Conservation (phyloP, 1,284 basidiomycete species). For the Fistulina hepatica region DNA sequence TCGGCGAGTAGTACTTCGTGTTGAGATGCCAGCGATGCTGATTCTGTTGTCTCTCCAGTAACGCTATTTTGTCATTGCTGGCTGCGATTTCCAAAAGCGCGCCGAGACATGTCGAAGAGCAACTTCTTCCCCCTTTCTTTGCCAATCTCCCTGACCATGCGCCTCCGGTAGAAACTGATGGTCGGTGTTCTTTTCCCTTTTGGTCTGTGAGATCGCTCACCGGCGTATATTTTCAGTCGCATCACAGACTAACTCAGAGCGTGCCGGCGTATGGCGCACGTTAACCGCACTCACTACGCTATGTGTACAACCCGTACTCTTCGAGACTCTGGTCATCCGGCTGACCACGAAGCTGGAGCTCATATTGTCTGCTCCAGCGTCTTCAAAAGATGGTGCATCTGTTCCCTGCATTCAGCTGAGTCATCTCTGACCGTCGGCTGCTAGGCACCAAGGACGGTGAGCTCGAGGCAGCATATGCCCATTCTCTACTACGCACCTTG, state of each 20-base stretch:
- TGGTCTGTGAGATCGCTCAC: too few species aligned
- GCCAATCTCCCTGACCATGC: slow-evolving; percentile 57
- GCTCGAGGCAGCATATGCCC: slow-evolving; percentile 65
- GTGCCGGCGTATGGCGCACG: slow-evolving; percentile 56
- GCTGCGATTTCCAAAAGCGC: slow-evolving; percentile 52
- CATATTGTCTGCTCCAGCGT: slow-evolving; percentile 36
- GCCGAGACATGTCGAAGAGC: slow-evolving; percentile 61
- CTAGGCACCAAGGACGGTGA: slow-evolving; percentile 31
- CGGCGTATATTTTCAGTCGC: too few species aligned
- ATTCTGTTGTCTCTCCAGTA: slow-evolving; percentile 30
- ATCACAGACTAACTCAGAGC: slow-evolving; percentile 41
- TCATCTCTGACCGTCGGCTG: too few species aligned
- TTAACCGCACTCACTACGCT: slow-evolving; percentile 68
- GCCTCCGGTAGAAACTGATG: slow-evolving; percentile 46
- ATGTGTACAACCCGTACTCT: slow-evolving; percentile 68
- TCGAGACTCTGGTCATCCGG: slow-evolving; percentile 76
- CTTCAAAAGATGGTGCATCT: too few species aligned
- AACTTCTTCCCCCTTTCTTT: slow-evolving; percentile 77
- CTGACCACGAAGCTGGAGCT: slow-evolving; percentile 74
- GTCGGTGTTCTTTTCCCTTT: too few species aligned
- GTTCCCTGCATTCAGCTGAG: too few species aligned
- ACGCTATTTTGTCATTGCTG: slow-evolving; percentile 59
- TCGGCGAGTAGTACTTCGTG: slow-evolving; percentile 28
- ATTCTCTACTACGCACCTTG: slow-evolving; percentile 69
- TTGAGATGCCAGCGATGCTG: slow-evolving; percentile 4